Evolutionary conservation across 148 eudicot genomes (phyloP).

Genomic region (Rhododendron kiyosumense): DNA sequence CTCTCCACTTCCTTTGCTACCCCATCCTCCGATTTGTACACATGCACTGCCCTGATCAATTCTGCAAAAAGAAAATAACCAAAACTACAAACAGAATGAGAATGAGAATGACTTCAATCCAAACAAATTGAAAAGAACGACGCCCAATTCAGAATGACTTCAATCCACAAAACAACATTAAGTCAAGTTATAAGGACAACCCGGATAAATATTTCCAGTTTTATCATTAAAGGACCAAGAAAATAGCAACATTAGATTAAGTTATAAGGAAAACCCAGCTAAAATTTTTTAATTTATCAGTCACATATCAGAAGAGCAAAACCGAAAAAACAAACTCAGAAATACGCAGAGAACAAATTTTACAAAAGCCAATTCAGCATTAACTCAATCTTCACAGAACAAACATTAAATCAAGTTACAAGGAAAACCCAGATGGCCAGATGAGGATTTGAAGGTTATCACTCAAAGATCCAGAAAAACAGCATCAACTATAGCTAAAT

Average conservation of each 20-base stretch:
- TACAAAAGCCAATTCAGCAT: not conserved
- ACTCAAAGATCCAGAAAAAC: not conserved
- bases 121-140: too few species aligned
- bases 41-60: slow-evolving; percentile 26
- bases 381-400: not conserved
- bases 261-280: too few species aligned
- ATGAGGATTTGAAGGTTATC: not conserved
- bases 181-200: not conserved
- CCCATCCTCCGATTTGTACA: slow-evolving; percentile 10
- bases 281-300: too few species aligned
- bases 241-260: not conserved
- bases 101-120: too few species aligned
- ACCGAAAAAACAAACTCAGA: not conserved
- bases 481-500: not conserved
- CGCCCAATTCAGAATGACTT: too few species aligned
- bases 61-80: slow-evolving; percentile 2
- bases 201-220: not conserved
- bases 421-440: not conserved
- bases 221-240: not conserved
- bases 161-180: not conserved
- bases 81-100: not conserved
- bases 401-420: not conserved
- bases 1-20: slow-evolving; percentile 23
- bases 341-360: not conserved
- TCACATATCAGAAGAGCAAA: too few species aligned